These are phyloP conservation scores for Stagonosporopsis vannaccii DNA, from an alignment of 2,329 filamentous ascomycete species.

Conservation along the genomic window DNA sequence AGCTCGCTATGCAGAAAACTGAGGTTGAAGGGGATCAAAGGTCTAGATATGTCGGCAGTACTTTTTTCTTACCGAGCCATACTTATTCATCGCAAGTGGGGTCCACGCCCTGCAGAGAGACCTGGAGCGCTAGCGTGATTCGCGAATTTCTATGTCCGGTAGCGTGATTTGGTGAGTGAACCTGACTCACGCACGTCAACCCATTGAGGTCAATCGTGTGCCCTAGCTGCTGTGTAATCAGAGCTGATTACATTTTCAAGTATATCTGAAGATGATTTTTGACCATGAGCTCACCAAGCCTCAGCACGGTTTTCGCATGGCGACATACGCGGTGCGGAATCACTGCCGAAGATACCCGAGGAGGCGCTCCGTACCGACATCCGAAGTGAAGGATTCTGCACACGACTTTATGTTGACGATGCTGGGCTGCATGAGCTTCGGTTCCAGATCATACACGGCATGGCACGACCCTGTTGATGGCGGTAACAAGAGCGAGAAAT, in stretches of 20 bases:
- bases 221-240: neutral
- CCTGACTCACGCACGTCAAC: slow-evolving; percentile 11
- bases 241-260: neutral
- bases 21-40: neutral
- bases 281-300: neutral
- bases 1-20: neutral
- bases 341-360: slow-evolving; percentile 9
- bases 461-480: neutral
- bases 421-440: neutral
- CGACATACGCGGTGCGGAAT: neutral
- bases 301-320: neutral
- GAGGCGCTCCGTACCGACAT: neutral
- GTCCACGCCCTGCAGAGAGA: slow-evolving; percentile 14
- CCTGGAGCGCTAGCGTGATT: slow-evolving; percentile 13
- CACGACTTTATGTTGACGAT: neutral
- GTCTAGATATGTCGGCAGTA: slow-evolving; percentile 7
- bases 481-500: neutral
- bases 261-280: neutral
- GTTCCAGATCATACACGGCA: neutral
- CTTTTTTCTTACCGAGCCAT: slow-evolving; percentile 19
- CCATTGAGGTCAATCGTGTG: neutral
- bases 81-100: slow-evolving; percentile 16
- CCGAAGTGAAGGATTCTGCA: slow-evolving; percentile 1
- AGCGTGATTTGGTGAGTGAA: slow-evolving; percentile 15
- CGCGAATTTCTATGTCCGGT: slow-evolving; percentile 15